phyloP scores from a whole-genome alignment of 768 basidiomycete genomes.

The Lepiota venenata region DNA sequence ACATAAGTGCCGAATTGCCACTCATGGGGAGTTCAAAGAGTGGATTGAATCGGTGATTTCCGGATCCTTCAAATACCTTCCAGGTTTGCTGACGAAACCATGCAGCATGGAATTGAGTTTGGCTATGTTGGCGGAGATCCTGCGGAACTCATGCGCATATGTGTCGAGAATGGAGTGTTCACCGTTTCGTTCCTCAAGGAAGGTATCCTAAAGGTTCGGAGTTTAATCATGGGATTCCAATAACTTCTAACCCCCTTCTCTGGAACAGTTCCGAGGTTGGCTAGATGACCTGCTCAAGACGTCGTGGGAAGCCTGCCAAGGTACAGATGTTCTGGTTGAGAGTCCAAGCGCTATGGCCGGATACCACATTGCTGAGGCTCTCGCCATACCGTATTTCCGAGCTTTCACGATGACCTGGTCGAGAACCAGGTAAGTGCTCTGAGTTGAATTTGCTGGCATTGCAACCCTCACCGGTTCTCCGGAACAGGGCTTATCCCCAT shows the following conservation, averaged over 20 bases:
- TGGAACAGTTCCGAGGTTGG: slow-evolving; percentile 89
- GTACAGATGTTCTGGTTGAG: slow-evolving; percentile 90
- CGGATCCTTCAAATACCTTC: slow-evolving; percentile 7
- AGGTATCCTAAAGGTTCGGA: slow-evolving; percentile 73
- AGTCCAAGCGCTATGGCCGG: slow-evolving; percentile 98
- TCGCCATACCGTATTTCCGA: slow-evolving; percentile 90
- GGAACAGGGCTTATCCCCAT: slow-evolving; percentile 84
- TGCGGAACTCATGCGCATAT: slow-evolving; percentile 96
- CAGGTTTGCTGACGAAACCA: background rate
- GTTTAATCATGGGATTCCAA: background rate
- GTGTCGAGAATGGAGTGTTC: slow-evolving; percentile 97
- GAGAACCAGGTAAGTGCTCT: slow-evolving; percentile 62
- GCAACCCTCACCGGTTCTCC: slow-evolving; percentile 7
- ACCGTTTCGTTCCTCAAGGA: slow-evolving; percentile 95
- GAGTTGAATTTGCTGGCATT: background rate
- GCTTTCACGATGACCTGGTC: slow-evolving; percentile 99
- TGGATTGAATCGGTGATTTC: slow-evolving; percentile 90
- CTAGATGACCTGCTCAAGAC: slow-evolving; percentile 93
- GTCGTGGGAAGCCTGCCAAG: slow-evolving; percentile 96
- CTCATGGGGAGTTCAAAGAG: slow-evolving; percentile 90
- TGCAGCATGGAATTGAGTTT: slow-evolving; percentile 93
- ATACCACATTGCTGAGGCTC: slow-evolving; percentile 93
- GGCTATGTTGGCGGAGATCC: slow-evolving; percentile 95
- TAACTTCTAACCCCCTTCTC: background rate
- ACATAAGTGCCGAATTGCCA: slow-evolving; percentile 87